Base-by-base conservation (phyloP, 192 early-diverging fungal species). In the Backusella circina region DNA sequence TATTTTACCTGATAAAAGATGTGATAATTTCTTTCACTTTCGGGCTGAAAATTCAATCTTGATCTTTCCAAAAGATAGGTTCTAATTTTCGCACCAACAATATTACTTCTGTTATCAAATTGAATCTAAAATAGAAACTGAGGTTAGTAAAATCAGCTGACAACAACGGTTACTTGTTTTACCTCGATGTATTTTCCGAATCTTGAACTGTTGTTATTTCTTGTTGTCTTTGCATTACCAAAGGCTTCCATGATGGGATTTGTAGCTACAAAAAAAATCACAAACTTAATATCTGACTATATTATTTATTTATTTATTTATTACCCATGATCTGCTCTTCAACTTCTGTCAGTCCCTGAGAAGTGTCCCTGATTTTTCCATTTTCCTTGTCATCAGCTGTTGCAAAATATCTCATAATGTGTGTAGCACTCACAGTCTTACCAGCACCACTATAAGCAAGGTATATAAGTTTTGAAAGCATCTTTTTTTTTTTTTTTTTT, bases 191-290 rank as follows among this genome's bases (percentile, higher is more conserved):
- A 99, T 87, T 99, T 99, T 70, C 98, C 98, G 80, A 99, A 99
- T 31, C 98, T 91, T 50, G 97, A 98, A 74, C 89, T 92, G 87
- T 99, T 99, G 85, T 99, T 97, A 86, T 99, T 99, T 79, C 98
- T 86, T 12, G 98, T 99, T 15, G 98, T 99, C 82, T 99, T 99
- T 44, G 98, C 96, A 85, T 99, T 99, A 75, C 98, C 98, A 81
- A 99, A 99, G 65, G 98, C 92, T 89, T 99, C 98, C 88, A 98
- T 96, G 79, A 99, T 98, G 6, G 98, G 98, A 86, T 99, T 99
- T 47, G 97, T 99, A 6, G 98, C 93, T 85, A 84, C 28, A 12
- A 32, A 51, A 47, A 71, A 26, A 32, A 30, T 65, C 26, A 54
- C 54, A n/a, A 3, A n/a, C 36, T 21, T 21, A 26, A 3, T 21